These are phyloP conservation scores for Cryptococcus hybrid DNA, from an alignment of 1,284 basidiomycete species.

Conservation along the genomic window DNA sequence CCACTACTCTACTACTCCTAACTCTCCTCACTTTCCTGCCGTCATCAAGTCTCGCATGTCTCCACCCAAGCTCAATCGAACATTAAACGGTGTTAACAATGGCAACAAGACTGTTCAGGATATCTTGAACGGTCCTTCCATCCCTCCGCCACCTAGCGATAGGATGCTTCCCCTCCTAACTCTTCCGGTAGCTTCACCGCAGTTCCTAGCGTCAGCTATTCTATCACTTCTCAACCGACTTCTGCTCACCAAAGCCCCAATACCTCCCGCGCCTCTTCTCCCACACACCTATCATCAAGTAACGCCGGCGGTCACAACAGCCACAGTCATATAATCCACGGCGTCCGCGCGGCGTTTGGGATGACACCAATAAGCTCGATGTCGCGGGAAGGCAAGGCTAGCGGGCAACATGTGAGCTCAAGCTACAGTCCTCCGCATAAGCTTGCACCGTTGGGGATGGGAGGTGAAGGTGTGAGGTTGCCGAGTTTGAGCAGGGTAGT, in stretches of 20 bases:
- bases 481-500: conserved; percentile 36
- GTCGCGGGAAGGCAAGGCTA: background rate
- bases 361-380: conserved; percentile 70
- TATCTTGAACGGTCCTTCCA: conserved; percentile 47
- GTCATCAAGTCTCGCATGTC: conserved; percentile 37
- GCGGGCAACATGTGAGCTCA: conserved; percentile 4
- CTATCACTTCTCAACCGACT: conserved; percentile 30
- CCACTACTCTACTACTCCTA: conserved; percentile 33
- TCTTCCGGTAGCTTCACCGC: conserved; percentile 27
- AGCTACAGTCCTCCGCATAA: conserved; percentile 22
- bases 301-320: conserved; percentile 10
- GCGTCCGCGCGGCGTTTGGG: conserved; percentile 75
- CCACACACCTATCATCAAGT: conserved; percentile 21
- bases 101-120: conserved; percentile 40
- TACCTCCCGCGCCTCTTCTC: conserved; percentile 42
- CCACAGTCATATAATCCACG: conserved; percentile 53
- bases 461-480: conserved; percentile 12
- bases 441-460: conserved; percentile 33
- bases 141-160: conserved; percentile 43
- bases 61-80: conserved; percentile 33
- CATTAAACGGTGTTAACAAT: conserved; percentile 13
- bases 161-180: conserved; percentile 46
- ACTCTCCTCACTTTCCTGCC: conserved; percentile 34
- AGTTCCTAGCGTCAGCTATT: conserved; percentile 31
- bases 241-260: conserved; percentile 44